A percentile compares a stretch with the other conserved stretches of the same genome.
Conservation (phyloP, 257 asterid species). For the Salvia hispanica region DNA sequence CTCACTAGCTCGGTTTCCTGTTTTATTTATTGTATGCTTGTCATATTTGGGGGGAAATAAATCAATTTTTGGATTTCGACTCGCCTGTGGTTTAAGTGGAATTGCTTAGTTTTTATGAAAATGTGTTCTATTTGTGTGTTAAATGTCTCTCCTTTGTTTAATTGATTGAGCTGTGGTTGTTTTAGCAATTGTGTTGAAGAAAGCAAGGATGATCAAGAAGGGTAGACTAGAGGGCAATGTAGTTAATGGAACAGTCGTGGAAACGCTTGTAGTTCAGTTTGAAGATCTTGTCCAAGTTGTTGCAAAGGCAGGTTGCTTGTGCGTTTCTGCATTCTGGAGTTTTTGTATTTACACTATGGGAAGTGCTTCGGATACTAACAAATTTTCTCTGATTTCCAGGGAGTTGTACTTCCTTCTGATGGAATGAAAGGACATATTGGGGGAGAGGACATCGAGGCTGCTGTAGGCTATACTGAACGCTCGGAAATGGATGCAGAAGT, state of each 20-base stretch:
- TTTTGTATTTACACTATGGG: neutral
- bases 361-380: conserved; percentile 1
- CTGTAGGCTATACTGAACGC: conserved; percentile 36
- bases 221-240: conserved; percentile 61
- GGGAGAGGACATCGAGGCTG: conserved; percentile 42
- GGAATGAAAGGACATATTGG: conserved; percentile 46
- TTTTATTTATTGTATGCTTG: neutral
- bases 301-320: conserved; percentile 62
- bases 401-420: conserved; percentile 55
- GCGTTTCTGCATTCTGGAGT: conserved; percentile 26
- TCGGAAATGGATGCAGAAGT: conserved; percentile 41
- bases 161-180: conserved; percentile 30
- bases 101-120: neutral
- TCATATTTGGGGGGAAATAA: neutral
- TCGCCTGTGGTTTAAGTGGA: neutral
- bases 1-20: neutral
- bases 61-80: neutral
- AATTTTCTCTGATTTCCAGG: conserved; percentile 45
- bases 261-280: conserved; percentile 68
- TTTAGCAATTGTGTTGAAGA: conserved; percentile 83
- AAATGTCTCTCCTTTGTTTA: neutral
- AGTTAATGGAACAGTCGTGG: conserved; percentile 55
- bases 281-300: conserved; percentile 90
- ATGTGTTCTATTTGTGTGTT: neutral
- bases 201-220: conserved; percentile 72